These are phyloP conservation scores for Hortiboletus campestris DNA, from an alignment of 768 basidiomycete genomes.

Conservation along the genomic window DNA sequence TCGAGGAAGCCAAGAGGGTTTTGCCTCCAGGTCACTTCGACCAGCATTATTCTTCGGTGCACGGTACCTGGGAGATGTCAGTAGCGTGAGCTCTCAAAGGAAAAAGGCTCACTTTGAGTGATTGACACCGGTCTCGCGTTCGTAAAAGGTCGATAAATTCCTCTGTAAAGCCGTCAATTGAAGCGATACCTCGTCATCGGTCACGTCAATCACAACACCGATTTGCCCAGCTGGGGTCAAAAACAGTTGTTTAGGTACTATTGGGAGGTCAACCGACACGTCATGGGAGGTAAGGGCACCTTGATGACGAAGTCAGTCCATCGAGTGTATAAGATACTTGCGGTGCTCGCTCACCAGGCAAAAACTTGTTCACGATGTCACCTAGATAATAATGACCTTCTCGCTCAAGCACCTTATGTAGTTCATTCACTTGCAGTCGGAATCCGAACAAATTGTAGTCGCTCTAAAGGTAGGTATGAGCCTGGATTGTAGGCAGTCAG, in stretches of 20 bases:
- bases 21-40: slow-evolving; percentile 53
- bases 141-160: slow-evolving; percentile 59
- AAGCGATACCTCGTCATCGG: slow-evolving; percentile 46
- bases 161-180: slow-evolving; percentile 70
- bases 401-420: slow-evolving; percentile 50
- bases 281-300: slow-evolving; percentile 55
- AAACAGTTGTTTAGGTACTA: slow-evolving; percentile 64
- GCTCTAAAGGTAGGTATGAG: slow-evolving; percentile 43
- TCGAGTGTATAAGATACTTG: background rate
- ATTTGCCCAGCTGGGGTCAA: slow-evolving; percentile 80
- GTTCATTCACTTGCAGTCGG: slow-evolving; percentile 43
- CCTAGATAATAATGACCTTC: slow-evolving; percentile 73
- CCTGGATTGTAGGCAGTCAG: background rate
- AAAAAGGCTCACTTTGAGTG: slow-evolving; percentile 55
- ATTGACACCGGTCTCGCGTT: slow-evolving; percentile 51
- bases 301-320: slow-evolving; percentile 25
- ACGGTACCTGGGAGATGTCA: slow-evolving; percentile 52
- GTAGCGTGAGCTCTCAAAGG: background rate
- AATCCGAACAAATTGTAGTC: slow-evolving; percentile 69
- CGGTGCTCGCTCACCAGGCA: slow-evolving; percentile 48
- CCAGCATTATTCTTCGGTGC: slow-evolving; percentile 60
- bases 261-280: slow-evolving; percentile 36
- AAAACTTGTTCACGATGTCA: slow-evolving; percentile 75
- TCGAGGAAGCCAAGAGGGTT: slow-evolving; percentile 79
- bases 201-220: slow-evolving; percentile 64